A percentile compares a stretch with the other conserved stretches of the same genome.
These are phyloP conservation scores for Smallanthus sonchifolius DNA, from an alignment of 129 eudicot species.

Conservation along the genomic window DNA sequence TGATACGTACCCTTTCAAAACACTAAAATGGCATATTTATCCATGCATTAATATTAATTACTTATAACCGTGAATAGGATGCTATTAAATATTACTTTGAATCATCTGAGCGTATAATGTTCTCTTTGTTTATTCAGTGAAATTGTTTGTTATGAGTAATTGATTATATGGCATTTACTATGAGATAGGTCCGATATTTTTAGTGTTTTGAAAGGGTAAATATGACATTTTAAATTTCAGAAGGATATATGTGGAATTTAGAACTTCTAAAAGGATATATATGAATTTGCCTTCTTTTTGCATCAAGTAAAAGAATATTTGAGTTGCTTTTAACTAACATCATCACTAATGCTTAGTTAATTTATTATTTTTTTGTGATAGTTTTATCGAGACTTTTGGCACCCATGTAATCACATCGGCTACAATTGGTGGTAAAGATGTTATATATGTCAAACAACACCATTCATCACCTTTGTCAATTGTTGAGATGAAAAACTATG, in stretches of 20 bases:
- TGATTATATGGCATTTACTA: not conserved
- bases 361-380: constrained; percentile 26
- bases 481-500: constrained; percentile 69
- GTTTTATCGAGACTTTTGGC: constrained; percentile 91
- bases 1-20: not conserved
- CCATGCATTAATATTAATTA: not conserved
- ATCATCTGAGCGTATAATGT: not conserved
- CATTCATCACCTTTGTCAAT: constrained; percentile 66
- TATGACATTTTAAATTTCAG: not conserved
- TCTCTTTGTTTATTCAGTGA: not conserved
- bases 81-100: not conserved
- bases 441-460: constrained; percentile 79
- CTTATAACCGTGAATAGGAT: not conserved
- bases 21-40: too few species aligned
- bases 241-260: not conserved
- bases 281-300: not conserved
- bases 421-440: constrained; percentile 95
- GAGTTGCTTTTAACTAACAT: not conserved
- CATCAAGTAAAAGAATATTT: not conserved
- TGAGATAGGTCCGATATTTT: not conserved
- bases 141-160: not conserved
- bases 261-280: not conserved
- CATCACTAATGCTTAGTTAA: not conserved
- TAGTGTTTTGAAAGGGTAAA: not conserved
- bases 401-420: constrained; percentile 85